phyloP scores from a whole-genome alignment of 768 basidiomycete genomes.

The Lentinus brumalis region DNA sequence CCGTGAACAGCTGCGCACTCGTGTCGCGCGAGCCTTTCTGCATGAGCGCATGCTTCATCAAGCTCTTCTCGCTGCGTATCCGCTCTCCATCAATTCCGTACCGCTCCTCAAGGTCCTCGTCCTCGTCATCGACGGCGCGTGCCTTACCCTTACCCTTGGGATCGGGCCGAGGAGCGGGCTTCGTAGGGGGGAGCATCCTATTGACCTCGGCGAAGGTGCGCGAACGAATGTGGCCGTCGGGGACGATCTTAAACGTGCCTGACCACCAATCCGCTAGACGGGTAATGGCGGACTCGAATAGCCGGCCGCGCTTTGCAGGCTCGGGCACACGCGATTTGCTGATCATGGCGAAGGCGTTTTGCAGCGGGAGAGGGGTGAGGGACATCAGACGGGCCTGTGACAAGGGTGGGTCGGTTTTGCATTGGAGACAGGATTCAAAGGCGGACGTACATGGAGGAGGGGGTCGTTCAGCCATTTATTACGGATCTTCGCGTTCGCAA shows the following conservation, averaged over 20 bases:
- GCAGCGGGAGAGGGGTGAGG: constrained; percentile 75
- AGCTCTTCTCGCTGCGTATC: constrained; percentile 76
- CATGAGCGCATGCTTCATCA: constrained; percentile 92
- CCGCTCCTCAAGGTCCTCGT: constrained; percentile 43
- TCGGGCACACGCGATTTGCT: constrained; percentile 83
- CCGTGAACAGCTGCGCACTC: constrained; percentile 89
- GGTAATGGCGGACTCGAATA: constrained; percentile 82
- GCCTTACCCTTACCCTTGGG: constrained; percentile 34
- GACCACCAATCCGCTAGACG: constrained; percentile 87
- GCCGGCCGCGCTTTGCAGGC: constrained; percentile 73
- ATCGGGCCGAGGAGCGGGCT: neutral
- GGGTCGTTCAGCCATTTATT: constrained; percentile 86
- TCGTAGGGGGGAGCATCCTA: constrained; percentile 20
- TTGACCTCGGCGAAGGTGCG: constrained; percentile 79
- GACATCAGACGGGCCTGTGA: constrained; percentile 86
- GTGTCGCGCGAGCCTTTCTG: constrained; percentile 80
- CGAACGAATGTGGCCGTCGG: constrained; percentile 70
- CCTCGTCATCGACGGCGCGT: constrained; percentile 32
- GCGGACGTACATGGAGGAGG: constrained; percentile 70
- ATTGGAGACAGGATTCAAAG: constrained; percentile 13
- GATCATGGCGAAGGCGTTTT: constrained; percentile 80
- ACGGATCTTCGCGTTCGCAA: constrained; percentile 71
- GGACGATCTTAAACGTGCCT: constrained; percentile 63
- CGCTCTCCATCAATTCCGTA: constrained; percentile 54
- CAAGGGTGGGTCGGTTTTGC: neutral